Evolutionary conservation across 2,329 filamentous ascomycete species (phyloP).

Genomic region (Colletotrichum camelliae): DNA sequence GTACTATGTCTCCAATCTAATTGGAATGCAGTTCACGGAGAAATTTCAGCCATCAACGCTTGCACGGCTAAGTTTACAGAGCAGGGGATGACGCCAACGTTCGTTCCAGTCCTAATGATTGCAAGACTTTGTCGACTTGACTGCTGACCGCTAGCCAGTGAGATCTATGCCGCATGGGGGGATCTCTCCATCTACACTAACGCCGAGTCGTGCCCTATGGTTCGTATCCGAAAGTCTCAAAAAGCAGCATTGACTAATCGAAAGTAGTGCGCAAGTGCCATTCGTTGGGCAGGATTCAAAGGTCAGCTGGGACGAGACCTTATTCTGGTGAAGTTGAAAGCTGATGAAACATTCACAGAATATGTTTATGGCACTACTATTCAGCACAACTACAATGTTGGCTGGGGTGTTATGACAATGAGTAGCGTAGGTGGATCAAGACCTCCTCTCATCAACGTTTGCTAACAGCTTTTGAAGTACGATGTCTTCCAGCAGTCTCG

Average conservation of each 20-base stretch:
- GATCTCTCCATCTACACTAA: conserved; percentile 59
- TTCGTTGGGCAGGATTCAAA: conserved; percentile 59
- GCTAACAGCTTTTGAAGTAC: conserved; percentile 36
- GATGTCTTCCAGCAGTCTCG: conserved; percentile 53
- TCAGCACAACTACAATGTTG: conserved; percentile 40
- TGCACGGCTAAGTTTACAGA: conserved; percentile 7
- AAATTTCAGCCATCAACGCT: conserved; percentile 15
- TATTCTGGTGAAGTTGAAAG: not conserved
- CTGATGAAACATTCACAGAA: conserved; percentile 32
- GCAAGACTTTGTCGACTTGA: fast-evolving
- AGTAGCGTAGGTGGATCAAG: not conserved
- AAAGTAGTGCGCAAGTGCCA: conserved; percentile 54
- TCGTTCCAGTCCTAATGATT: fast-evolving
- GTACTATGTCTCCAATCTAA: not conserved
- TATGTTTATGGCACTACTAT: conserved; percentile 60
- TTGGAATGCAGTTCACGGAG: not conserved
- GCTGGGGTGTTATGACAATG: conserved; percentile 7
- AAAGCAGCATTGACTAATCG: not conserved
- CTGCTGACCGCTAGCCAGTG: not conserved
- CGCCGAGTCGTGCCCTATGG: conserved; percentile 61
- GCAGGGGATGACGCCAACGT: conserved; percentile 14
- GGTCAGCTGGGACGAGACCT: not conserved
- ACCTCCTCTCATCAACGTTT: fast-evolving
- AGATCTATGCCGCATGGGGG: conserved; percentile 48
- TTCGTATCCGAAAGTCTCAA: not conserved